A percentile compares a stretch with the other conserved stretches of the same genome.
Evolutionary conservation across 139 green algal species (phyloP).

Genomic region (Choricystis sp.): DNA sequence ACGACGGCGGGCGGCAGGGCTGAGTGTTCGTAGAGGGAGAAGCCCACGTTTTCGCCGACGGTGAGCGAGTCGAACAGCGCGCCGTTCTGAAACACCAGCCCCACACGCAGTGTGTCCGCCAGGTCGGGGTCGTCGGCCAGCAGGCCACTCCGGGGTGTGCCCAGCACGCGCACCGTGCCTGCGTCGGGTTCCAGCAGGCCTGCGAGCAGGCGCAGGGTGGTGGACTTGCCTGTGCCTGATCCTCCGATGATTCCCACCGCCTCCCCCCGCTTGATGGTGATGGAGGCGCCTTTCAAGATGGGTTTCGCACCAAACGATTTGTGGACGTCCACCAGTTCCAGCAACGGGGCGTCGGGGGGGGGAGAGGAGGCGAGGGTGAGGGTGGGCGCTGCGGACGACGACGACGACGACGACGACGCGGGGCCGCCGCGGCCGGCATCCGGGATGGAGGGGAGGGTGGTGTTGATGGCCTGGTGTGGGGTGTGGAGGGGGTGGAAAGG

Average conservation of each 20-base stretch:
- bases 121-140: constrained; percentile 43
- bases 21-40: constrained; percentile 89
- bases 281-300: constrained; percentile 77
- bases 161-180: constrained; percentile 69
- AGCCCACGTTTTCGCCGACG: constrained; percentile 88
- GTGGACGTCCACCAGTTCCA: constrained; percentile 84
- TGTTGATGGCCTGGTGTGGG: not conserved
- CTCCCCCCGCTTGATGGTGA: constrained; percentile 86
- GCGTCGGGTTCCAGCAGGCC: constrained; percentile 84
- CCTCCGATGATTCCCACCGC: constrained; percentile 96
- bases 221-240: constrained; percentile 94
- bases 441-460: not conserved
- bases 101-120: constrained; percentile 25
- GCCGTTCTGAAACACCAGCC: constrained; percentile 94
- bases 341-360: constrained; percentile 52
- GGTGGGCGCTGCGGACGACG: not conserved
- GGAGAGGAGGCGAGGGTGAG: not conserved
- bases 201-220: constrained; percentile 79
- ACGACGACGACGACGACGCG: not conserved
- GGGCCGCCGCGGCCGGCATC: not conserved
- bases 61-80: constrained; percentile 97
- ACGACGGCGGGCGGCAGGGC: constrained; percentile 49
- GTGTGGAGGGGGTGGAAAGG: not conserved
- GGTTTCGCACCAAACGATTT: constrained; percentile 90
- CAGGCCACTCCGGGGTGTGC: constrained; percentile 49